Evolutionary conservation across 352 stramenopile species (phyloP).

Genomic region (Albugo laibachii): DNA sequence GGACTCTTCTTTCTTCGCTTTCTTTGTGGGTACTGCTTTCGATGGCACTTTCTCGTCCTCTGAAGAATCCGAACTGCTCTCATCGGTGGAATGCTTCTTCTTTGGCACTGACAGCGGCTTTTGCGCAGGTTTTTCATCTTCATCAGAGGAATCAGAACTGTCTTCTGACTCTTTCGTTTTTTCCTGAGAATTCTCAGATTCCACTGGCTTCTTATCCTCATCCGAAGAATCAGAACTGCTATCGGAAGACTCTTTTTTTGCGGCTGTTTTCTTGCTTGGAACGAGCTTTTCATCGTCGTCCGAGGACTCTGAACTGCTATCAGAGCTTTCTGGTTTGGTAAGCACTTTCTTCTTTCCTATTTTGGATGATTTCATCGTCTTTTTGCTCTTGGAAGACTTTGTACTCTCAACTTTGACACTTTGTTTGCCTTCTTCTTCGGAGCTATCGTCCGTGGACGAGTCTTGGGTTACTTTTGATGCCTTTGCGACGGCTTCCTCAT

Average conservation of each 20-base stretch:
- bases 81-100: constrained; percentile 2
- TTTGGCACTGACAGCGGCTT: constrained; percentile 8
- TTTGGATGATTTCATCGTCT: too few relatives aligned
- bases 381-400: too few relatives aligned
- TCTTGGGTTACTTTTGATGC: background rate
- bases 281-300: constrained; percentile 17
- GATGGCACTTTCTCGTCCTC: constrained; percentile 11
- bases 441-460: constrained; percentile 7
- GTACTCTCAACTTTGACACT: too few relatives aligned
- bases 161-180: too few relatives aligned
- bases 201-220: constrained; percentile 10
- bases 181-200: too few relatives aligned
- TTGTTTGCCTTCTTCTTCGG: too few relatives aligned
- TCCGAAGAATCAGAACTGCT: constrained; percentile 22
- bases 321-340: constrained; percentile 13
- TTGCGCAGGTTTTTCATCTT: constrained; percentile 10
- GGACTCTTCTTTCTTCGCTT: background rate
- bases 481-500: background rate
- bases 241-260: constrained; percentile 19
- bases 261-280: constrained; percentile 12
- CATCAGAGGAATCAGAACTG: constrained; percentile 6
- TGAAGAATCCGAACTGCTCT: constrained; percentile 6
- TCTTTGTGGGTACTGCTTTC: constrained; percentile 5
- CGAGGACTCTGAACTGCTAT: constrained; percentile 23
- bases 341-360: constrained; percentile 15